Base-by-base conservation (phyloP, 75 land plant genomes). In the Cunninghamia lanceolata region DNA sequence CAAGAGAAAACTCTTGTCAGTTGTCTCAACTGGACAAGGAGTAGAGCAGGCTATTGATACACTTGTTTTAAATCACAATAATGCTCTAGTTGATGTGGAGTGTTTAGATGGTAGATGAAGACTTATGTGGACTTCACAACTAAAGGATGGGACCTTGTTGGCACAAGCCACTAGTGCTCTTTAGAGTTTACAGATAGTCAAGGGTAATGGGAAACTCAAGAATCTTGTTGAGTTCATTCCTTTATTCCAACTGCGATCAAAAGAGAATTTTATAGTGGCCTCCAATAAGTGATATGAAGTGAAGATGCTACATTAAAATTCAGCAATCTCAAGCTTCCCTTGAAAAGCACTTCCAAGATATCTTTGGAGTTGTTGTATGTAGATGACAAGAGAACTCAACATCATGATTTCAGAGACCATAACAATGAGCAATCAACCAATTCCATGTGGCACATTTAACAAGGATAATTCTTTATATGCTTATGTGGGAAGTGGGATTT, bases 71-170 rank as follows among this genome's bases (percentile, higher is more conserved):
- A 92, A 91, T 83, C 87, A 87, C 66, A 89, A 66, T 68, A 75
- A 17, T 86, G 81, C 54, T 59, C 82, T 86, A 76, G 87, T 84
- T 52, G 95, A 94, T 78, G 53, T 83, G 42, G 91, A 88, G 40
- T 84, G 87, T 83, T 45, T 91, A 28, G 90, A 87, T 28, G 99
- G 99, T 68, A 92, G 93, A 70, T 98, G 99, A 98, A 86, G 91
- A 54, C 88, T 96, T 88, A 38, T 98, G 28, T 98, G 99, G 99
- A 95, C 96, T 86, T 98, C 96, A 83, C 94, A 97, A 98, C 66
- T 85, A 42, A 93, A 91, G 35, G 93, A 96, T 80, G 98, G 94
- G 43, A 95, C 92, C 89, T 96, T 92, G 98, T 76, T 94, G 68
- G 94, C 92, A 71, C 91, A 92, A 85, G 94, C 95, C 9, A 89